These are phyloP conservation scores for Echria macrotheca DNA, from an alignment of 495 filamentous ascomycete genomes.

Conservation along the genomic window DNA sequence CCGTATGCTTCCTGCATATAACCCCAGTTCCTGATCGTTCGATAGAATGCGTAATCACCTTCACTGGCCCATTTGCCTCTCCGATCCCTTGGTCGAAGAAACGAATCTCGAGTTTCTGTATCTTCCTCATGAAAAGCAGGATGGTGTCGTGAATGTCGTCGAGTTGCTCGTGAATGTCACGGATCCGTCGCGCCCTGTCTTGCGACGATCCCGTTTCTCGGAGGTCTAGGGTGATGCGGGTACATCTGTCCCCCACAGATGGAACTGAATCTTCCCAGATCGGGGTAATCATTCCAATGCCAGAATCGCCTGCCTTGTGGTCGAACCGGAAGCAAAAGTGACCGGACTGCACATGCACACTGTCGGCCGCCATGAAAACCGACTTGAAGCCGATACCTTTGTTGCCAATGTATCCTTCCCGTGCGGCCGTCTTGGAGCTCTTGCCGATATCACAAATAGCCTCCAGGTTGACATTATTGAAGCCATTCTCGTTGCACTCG, in stretches of 20 bases:
- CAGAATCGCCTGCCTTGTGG: conserved; percentile 13
- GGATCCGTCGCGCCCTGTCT: conserved; percentile 7
- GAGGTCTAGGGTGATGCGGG: no score
- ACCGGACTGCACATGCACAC: conserved; percentile 42
- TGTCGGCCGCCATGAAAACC: conserved; percentile 42
- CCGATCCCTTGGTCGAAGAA: conserved; percentile 20
- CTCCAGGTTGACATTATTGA: neutral
- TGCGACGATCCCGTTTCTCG: no score
- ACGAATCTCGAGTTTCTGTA: conserved; percentile 23
- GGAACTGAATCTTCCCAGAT: no score
- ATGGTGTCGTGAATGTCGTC: conserved; percentile 29
- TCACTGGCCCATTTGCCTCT: neutral
- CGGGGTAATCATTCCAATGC: neutral
- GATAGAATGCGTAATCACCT: neutral
- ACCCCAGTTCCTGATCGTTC: neutral
- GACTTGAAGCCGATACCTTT: conserved; percentile 51
- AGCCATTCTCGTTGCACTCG: neutral
- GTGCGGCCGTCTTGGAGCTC: conserved; percentile 32
- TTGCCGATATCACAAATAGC: neutral
- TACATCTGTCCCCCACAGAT: no score
- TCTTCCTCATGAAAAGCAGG: conserved; percentile 35
- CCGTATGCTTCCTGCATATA: neutral
- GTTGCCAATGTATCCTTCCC: conserved; percentile 41
- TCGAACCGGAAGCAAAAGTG: conserved; percentile 39
- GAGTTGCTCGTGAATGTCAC: conserved; percentile 22